Base-by-base conservation (phyloP, 495 filamentous ascomycete genomes). In the Penicillium egyptiacum region DNA sequence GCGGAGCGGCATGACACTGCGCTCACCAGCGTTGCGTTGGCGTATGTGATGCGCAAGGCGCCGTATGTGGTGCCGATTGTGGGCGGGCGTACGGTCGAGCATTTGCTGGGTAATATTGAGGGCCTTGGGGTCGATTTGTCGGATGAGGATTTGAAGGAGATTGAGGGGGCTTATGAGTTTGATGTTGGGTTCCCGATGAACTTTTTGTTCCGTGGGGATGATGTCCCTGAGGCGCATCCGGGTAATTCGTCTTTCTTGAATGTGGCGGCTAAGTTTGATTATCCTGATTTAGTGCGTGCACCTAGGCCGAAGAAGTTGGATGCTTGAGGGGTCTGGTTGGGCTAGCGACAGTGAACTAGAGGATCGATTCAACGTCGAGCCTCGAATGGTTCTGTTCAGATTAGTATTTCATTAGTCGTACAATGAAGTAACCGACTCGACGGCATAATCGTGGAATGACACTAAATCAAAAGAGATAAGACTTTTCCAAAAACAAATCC, bases 31-130 rank as follows among this genome's bases (percentile, higher is more conserved):
- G 66, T 76, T 19, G 88, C 88, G 5, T 68, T 90, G 40, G 88
- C 88, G 9, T 92, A 92, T 65, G 84, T 90, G 0, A 81, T 85
- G 77, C 79, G 83, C 61, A 91, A 90, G 72, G 76, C 86, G n/a
- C 85, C 87, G 2, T 86, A 91, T 62, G 86, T 90, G 37, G 88
- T 86, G 62, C 88, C 89, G 1, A 88, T 91, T 60, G 76, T 89
- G 23, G 88, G 88, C 16, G 83, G 83, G 0, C 67, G 85, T 9
- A 88, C 83, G 66, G 70, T 87, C 46, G 80, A 83, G 61, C 83
- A 89, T 55, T 61, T 92, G 16, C 81, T 84, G 71, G 78, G 74
- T 45, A 91, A 90, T 62, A 87, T 91, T 59, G 85, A 86, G 56
- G 88, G 84, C 3, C 68, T 91, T 31, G 70, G 63, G 0, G 48